phyloP scores from a whole-genome alignment of 2,329 filamentous ascomycete species.

The Fusarium sp. region DNA sequence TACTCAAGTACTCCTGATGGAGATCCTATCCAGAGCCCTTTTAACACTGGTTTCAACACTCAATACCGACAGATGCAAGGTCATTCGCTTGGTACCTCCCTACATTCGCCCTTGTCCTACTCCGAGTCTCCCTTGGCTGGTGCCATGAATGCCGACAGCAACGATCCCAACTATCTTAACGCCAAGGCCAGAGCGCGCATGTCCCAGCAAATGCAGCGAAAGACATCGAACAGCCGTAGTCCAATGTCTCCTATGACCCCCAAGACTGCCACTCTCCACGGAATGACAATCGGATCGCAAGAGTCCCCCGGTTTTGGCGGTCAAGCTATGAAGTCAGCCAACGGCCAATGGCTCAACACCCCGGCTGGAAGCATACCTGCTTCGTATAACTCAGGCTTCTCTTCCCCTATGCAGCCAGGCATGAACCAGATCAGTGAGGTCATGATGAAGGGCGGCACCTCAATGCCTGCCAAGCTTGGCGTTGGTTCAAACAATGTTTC shows the following conservation, averaged over 20 bases:
- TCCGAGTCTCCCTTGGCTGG: conserved; percentile 59
- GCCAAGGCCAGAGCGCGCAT: conserved; percentile 73
- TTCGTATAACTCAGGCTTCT: conserved; percentile 89
- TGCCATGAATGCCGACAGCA: conserved; percentile 65
- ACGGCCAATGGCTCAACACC: conserved; percentile 92
- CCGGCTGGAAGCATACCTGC: conserved; percentile 84
- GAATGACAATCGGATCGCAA: conserved; percentile 75
- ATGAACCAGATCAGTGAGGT: conserved; percentile 89
- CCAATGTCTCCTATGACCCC: conserved; percentile 78
- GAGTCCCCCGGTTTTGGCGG: conserved; percentile 81
- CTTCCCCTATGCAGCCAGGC: conserved; percentile 80
- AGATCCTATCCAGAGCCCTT: conserved; percentile 92
- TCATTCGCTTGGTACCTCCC: conserved; percentile 68
- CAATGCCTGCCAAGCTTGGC: conserved; percentile 88
- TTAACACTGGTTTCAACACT: conserved; percentile 83
- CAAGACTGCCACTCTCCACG: conserved; percentile 83
- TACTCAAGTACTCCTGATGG: conserved; percentile 95
- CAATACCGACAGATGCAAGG: conserved; percentile 81
- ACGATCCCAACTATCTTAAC: conserved; percentile 72
- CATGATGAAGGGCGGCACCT: conserved; percentile 88
- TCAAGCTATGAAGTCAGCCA: conserved; percentile 88
- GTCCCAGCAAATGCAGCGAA: conserved; percentile 76
- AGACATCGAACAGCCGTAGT: conserved; percentile 80
- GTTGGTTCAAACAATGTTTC: conserved; percentile 70
- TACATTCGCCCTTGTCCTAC: conserved; percentile 60